Conservation (phyloP, 345 rosid species). For the Psidium guajava region DNA sequence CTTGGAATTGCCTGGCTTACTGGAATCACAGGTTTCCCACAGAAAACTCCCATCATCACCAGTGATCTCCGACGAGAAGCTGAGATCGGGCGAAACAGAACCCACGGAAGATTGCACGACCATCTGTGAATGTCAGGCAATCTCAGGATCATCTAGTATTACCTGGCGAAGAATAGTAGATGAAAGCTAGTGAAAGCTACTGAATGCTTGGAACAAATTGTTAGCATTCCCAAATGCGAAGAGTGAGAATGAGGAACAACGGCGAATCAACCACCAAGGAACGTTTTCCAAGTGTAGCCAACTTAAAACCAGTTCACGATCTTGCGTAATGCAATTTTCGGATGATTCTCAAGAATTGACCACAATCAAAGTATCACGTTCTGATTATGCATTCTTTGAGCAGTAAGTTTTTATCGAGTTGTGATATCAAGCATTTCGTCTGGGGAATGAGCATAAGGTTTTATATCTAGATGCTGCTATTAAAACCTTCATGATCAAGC, state of each 20-base stretch:
- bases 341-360: background rate
- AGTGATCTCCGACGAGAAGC: constrained; percentile 2
- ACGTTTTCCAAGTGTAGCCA: background rate
- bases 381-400: background rate
- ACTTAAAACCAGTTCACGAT: background rate
- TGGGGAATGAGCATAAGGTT: background rate
- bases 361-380: background rate
- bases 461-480: background rate
- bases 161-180: background rate
- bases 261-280: background rate
- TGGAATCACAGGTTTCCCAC: background rate
- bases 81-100: background rate
- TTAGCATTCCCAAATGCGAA: background rate
- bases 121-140: background rate
- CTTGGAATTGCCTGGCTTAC: background rate
- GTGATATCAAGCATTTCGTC: background rate
- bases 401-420: background rate
- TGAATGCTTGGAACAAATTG: background rate
- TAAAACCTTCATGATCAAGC: no score
- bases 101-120: background rate
- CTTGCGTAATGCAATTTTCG: background rate
- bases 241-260: background rate
- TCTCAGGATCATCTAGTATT: background rate
- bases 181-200: background rate
- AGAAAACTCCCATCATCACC: background rate